A percentile compares a stretch with the other conserved stretches of the same genome.
These are phyloP conservation scores for Boechera retrofracta DNA, from an alignment of 345 rosid genomes.

Conservation along the genomic window DNA sequence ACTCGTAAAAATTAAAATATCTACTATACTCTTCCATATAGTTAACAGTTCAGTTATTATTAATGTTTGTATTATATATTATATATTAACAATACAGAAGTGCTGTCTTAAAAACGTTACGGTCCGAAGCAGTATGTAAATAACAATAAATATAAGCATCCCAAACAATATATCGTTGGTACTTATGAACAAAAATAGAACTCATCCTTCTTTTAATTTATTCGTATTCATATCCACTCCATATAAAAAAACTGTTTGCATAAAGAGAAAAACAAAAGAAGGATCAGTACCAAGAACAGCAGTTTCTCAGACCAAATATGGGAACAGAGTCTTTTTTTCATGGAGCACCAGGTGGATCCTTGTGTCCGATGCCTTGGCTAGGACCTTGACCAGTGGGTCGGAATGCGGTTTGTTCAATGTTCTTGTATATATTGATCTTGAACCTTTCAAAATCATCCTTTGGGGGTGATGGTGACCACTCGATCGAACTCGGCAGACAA, in stretches of 20 bases:
- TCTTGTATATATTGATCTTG: constrained; percentile 42
- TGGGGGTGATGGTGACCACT: constrained; percentile 31
- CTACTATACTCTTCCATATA: too few species aligned
- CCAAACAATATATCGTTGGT: too few species aligned
- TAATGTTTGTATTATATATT: too few species aligned
- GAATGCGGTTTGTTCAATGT: constrained; percentile 42
- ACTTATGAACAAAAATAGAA: background rate
- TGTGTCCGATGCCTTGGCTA: constrained; percentile 47
- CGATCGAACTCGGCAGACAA: constrained; percentile 3
- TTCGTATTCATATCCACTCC: constrained; percentile 9
- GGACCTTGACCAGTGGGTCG: constrained; percentile 45
- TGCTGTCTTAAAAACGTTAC: too few species aligned
- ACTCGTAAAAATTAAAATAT: too few species aligned
- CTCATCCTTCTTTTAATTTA: background rate
- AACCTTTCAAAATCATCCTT: constrained; percentile 27
- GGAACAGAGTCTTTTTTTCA: background rate
- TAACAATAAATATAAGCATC: too few species aligned
- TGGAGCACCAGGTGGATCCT: constrained; percentile 37
- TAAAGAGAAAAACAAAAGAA: constrained; percentile 16
- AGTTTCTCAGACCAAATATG: background rate
- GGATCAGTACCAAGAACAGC: constrained; percentile 20
- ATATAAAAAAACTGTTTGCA: background rate
- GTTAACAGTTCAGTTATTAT: too few species aligned
- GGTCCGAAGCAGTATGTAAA: too few species aligned
- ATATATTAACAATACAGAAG: too few species aligned